A percentile compares a stretch with the other conserved stretches of the same genome.
phyloP scores from a whole-genome alignment of 108 stramenopile species.

The Craspedostauros australis region DNA sequence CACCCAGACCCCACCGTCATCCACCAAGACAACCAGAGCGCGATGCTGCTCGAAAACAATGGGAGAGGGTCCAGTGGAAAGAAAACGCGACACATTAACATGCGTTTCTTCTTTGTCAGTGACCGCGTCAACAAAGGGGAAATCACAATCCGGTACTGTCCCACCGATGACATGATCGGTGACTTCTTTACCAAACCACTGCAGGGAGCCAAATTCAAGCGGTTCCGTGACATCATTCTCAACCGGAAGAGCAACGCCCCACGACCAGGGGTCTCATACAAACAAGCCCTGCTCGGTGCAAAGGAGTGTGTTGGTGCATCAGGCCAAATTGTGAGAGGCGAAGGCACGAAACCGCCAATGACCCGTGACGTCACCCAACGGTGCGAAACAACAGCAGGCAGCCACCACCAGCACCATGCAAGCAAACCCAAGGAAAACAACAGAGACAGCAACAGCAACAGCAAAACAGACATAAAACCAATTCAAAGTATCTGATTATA shows the following conservation, averaged over 20 bases:
- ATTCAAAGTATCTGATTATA: too few relatives aligned
- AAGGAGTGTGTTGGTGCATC: slow-evolving; percentile 29
- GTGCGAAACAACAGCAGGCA: too few relatives aligned
- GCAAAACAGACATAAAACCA: too few relatives aligned
- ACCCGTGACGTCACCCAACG: too few relatives aligned
- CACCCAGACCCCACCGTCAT: slow-evolving; percentile 17
- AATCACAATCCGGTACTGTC: slow-evolving; percentile 27
- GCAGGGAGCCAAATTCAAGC: slow-evolving; percentile 20
- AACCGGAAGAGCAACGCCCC: slow-evolving; percentile 11
- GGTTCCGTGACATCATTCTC: slow-evolving; percentile 26
- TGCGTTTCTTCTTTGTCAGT: slow-evolving; percentile 38
- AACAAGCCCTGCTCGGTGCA: neutral
- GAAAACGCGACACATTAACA: slow-evolving; percentile 33
- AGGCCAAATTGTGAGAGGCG: too few relatives aligned
- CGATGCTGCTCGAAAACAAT: slow-evolving; percentile 39
- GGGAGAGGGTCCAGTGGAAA: slow-evolving; percentile 20
- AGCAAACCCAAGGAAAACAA: too few relatives aligned
- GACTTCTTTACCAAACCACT: slow-evolving; percentile 44
- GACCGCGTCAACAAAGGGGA: slow-evolving; percentile 23
- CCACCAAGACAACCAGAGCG: slow-evolving; percentile 48
- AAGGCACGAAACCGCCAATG: too few relatives aligned
- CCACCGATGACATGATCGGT: slow-evolving; percentile 32
- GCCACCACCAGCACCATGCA: too few relatives aligned
- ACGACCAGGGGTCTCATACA: too few relatives aligned
- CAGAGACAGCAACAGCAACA: too few relatives aligned